Evolutionary conservation across 2,329 filamentous ascomycete genomes (phyloP).

Genomic region (Fusarium sp.): DNA sequence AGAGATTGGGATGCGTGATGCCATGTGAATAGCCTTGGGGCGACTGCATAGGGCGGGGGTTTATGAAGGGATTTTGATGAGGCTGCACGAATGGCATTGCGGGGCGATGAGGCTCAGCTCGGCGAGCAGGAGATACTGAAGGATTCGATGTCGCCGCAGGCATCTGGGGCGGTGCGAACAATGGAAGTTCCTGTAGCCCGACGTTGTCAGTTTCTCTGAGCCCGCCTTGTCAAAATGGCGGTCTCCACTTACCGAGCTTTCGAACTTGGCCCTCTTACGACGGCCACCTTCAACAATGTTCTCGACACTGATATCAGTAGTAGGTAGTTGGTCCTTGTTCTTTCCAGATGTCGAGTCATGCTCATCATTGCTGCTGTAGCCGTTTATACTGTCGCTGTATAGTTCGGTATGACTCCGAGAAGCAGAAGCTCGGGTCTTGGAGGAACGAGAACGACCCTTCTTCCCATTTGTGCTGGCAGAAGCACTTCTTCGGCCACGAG

Average conservation of each 20-base stretch:
- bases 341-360: slow-evolving; percentile 77
- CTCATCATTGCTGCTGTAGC: slow-evolving; percentile 88
- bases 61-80: slow-evolving; percentile 81
- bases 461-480: slow-evolving; percentile 72
- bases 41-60: slow-evolving; percentile 80
- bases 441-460: slow-evolving; percentile 74
- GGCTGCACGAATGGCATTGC: slow-evolving; percentile 79
- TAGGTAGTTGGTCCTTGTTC: slow-evolving; percentile 86
- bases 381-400: slow-evolving; percentile 71
- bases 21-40: slow-evolving; percentile 77
- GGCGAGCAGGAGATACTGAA: slow-evolving; percentile 92
- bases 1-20: slow-evolving; percentile 60
- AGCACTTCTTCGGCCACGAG: slow-evolving; percentile 77
- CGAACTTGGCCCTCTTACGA: slow-evolving; percentile 92
- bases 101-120: slow-evolving; percentile 76
- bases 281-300: slow-evolving; percentile 98
- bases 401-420: slow-evolving; percentile 64
- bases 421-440: slow-evolving; percentile 69
- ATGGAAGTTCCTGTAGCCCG: slow-evolving; percentile 80
- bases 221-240: slow-evolving; percentile 34
- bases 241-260: slow-evolving; percentile 85
- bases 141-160: slow-evolving; percentile 95
- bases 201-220: slow-evolving; percentile 43
- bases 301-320: slow-evolving; percentile 96
- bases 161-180: slow-evolving; percentile 94